A percentile compares a stretch with the other conserved stretches of the same genome.
These are phyloP conservation scores for Fusarium citri DNA, from an alignment of 2,329 filamentous ascomycete species.

Conservation along the genomic window DNA sequence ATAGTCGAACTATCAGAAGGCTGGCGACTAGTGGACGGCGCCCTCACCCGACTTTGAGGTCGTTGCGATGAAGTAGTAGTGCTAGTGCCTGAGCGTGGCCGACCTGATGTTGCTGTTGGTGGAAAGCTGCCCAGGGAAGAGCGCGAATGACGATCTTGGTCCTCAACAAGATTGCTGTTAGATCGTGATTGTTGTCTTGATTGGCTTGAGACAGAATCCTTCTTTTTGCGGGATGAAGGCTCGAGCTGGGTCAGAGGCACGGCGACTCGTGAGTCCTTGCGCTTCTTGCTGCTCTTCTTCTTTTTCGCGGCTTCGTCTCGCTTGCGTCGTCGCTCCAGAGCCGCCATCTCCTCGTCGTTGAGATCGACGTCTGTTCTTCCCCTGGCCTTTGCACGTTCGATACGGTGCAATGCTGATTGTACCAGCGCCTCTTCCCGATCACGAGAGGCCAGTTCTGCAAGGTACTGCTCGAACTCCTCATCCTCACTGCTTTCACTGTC, in stretches of 20 bases:
- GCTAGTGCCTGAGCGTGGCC: constrained; percentile 55
- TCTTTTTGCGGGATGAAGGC: constrained; percentile 54
- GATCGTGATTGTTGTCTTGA: constrained; percentile 55
- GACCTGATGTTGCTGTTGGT: constrained; percentile 57
- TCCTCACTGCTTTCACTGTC: constrained; percentile 51
- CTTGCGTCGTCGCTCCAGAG: constrained; percentile 76
- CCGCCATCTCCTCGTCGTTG: constrained; percentile 82
- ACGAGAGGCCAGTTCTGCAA: constrained; percentile 67
- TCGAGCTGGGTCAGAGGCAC: constrained; percentile 66
- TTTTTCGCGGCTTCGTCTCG: constrained; percentile 59
- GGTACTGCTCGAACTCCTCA: constrained; percentile 59
- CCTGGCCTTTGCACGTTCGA: constrained; percentile 79
- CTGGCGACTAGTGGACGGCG: constrained; percentile 53
- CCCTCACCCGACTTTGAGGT: constrained; percentile 50
- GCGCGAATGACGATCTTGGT: constrained; percentile 52
- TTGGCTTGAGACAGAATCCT: constrained; percentile 49
- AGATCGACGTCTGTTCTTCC: constrained; percentile 85
- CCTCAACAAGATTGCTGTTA: constrained; percentile 51
- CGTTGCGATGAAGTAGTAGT: constrained; percentile 55
- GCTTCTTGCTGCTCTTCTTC: constrained; percentile 52
- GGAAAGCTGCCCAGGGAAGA: constrained; percentile 66
- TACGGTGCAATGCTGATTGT: constrained; percentile 81
- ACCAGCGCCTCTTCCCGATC: constrained; percentile 81
- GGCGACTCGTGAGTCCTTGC: constrained; percentile 61
- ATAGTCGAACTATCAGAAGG: constrained; percentile 57